These are phyloP conservation scores for Trichoderma guizhouense DNA, from an alignment of 2,329 filamentous ascomycete genomes.

Conservation along the genomic window DNA sequence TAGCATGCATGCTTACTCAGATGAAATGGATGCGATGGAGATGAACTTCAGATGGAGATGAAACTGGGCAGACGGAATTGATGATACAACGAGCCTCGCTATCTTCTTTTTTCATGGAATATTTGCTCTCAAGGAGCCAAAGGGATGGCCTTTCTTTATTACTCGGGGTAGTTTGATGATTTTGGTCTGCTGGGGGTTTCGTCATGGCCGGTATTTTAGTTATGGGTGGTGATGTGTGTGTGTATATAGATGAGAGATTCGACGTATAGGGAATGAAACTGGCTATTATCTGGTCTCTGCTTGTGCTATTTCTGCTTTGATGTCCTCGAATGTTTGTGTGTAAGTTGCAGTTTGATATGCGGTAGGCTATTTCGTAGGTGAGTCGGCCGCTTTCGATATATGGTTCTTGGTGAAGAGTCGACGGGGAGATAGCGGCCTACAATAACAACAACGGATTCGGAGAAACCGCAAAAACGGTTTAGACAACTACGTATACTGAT, in stretches of 20 bases:
- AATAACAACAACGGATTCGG: neutral
- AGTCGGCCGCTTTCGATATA: neutral
- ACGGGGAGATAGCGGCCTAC: too few species aligned
- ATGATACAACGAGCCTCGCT: neutral
- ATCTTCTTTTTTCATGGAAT: neutral
- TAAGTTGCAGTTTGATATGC: neutral
- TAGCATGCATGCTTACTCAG: slow-evolving; percentile 9
- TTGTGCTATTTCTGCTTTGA: neutral
- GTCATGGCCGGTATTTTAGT: neutral
- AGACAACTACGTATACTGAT: neutral
- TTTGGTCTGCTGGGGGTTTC: neutral
- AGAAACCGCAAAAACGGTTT: neutral
- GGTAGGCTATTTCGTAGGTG: neutral
- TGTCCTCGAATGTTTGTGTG: neutral
- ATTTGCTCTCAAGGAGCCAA: neutral
- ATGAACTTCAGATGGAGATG: too few species aligned
- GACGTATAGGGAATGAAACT: neutral
- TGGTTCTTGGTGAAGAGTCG: neutral
- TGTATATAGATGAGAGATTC: slow-evolving; percentile 8
- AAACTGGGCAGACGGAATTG: neutral
- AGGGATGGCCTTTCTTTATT: neutral
- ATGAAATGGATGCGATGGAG: neutral
- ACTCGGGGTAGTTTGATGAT: neutral
- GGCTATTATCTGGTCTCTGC: neutral
- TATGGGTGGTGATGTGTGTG: neutral